Conservation (phyloP, 495 filamentous ascomycete species). For the Xylaria intraflava region DNA sequence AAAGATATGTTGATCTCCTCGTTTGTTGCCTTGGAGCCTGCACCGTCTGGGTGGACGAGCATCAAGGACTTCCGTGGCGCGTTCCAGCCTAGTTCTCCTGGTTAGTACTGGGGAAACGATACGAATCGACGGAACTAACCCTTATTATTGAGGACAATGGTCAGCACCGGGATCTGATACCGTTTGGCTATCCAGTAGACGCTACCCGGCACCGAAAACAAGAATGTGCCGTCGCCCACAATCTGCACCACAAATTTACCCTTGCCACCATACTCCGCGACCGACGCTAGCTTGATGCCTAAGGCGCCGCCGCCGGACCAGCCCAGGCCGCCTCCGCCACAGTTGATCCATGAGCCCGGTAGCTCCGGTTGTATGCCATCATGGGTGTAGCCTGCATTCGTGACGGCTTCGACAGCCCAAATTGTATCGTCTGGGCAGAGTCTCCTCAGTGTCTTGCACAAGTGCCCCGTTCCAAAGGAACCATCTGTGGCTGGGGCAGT, state of each 20-base stretch:
- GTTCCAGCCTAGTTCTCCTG: constrained; percentile 61
- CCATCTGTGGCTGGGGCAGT: constrained; percentile 55
- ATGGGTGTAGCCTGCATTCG: constrained; percentile 68
- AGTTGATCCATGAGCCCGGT: constrained; percentile 86
- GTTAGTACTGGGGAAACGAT: constrained; percentile 1
- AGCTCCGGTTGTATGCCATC: constrained; percentile 71
- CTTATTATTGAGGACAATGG: constrained; percentile 91
- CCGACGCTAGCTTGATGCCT: constrained; percentile 81
- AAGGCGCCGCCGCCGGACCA: constrained; percentile 90
- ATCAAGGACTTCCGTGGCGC: constrained; percentile 69
- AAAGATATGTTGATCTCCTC: constrained; percentile 89
- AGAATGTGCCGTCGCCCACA: constrained; percentile 86
- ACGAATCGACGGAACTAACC: constrained; percentile 36
- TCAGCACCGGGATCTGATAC: constrained; percentile 83
- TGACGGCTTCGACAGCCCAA: constrained; percentile 84
- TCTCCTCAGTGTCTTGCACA: constrained; percentile 57
- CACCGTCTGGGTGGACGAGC: constrained; percentile 77
- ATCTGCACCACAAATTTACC: constrained; percentile 87
- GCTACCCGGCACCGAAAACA: constrained; percentile 81
- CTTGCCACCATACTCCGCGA: constrained; percentile 55
- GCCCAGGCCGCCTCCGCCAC: constrained; percentile 85
- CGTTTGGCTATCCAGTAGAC: constrained; percentile 90
- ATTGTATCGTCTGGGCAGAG: constrained; percentile 70
- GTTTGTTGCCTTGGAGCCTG: constrained; percentile 69
- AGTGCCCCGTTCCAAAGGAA: constrained; percentile 63